Percentiles rank a stretch among this genome's conserved stretches.
Conservation (phyloP, 2,329 filamentous ascomycete genomes). For the Curvularia spicifera region DNA sequence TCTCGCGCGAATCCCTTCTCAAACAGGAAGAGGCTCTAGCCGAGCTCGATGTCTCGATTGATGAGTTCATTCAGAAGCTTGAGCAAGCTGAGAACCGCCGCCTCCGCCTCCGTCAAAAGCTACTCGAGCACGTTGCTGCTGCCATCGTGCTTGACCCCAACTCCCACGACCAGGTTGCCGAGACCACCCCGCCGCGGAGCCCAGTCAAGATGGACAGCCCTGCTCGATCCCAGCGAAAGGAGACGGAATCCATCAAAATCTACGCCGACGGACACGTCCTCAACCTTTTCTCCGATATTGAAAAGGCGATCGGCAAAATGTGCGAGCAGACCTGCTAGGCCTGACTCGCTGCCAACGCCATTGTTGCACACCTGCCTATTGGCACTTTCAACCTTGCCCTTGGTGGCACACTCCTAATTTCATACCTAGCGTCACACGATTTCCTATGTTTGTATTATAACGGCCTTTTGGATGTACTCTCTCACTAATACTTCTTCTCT, state of each 20-base stretch:
- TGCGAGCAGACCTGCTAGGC: constrained; percentile 50
- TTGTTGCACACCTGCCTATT: constrained; percentile 13
- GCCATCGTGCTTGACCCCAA: constrained; percentile 55
- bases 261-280: constrained; percentile 53
- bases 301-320: constrained; percentile 52
- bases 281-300: constrained; percentile 52
- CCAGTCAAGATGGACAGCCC: constrained; percentile 49
- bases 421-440: constrained; percentile 19
- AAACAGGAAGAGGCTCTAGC: constrained; percentile 81
- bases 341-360: constrained; percentile 17
- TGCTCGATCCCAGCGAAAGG: constrained; percentile 41
- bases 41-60: constrained; percentile 77
- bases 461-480: constrained; percentile 34
- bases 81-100: constrained; percentile 80
- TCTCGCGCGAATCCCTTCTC: constrained; percentile 75
- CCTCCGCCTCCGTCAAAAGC: constrained; percentile 76
- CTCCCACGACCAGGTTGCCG: constrained; percentile 35
- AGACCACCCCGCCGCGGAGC: constrained; percentile 49
- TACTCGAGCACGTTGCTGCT: constrained; percentile 81
- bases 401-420: constrained; percentile 32
- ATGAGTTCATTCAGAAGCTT: constrained; percentile 81
- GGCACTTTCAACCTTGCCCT: constrained; percentile 22
- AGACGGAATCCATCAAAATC: constrained; percentile 53
- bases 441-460: constrained; percentile 31
- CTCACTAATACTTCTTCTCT: constrained; percentile 22